Conservation (phyloP, 148 eudicot genomes). For the Linanthus parryae region DNA sequence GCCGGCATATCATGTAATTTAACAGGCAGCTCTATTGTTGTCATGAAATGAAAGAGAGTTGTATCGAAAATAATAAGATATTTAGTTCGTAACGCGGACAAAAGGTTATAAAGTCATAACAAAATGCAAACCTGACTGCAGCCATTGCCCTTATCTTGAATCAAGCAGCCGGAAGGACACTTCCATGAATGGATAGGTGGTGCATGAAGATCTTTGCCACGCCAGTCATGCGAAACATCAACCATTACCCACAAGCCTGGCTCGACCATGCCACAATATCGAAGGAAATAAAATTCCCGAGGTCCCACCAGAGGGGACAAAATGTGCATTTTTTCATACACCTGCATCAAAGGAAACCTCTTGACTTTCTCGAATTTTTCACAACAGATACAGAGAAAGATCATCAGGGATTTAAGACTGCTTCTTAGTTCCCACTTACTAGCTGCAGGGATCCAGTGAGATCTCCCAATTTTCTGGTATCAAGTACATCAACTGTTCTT, state of each 20-base stretch:
- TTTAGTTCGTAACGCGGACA: no score
- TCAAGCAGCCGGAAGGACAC: constrained; percentile 61
- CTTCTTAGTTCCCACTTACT: constrained; percentile 19
- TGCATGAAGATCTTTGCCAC: constrained; percentile 8
- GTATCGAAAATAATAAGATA: no score
- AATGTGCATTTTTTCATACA: constrained; percentile 42
- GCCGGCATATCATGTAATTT: no score
- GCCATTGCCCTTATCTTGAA: constrained; percentile 33
- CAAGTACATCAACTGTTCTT: constrained; percentile 28
- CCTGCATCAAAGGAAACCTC: constrained; percentile 21
- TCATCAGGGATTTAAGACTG: not conserved
- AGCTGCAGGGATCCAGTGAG: constrained; percentile 33
- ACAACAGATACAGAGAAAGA: not conserved
- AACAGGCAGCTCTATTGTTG: no score
- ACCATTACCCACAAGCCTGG: constrained; percentile 34
- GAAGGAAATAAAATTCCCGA: constrained; percentile 40
- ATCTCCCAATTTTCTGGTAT: constrained; percentile 25
- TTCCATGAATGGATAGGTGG: constrained; percentile 29
- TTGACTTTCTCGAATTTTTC: not conserved
- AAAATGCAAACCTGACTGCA: no score
- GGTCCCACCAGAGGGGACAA: constrained; percentile 41
- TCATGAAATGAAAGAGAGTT: no score
- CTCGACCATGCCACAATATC: constrained; percentile 34
- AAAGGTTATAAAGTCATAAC: no score
- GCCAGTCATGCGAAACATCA: constrained; percentile 38